These are phyloP conservation scores for Pichia sp. DNA, from an alignment of 1,139 yeast genomes.

Conservation along the genomic window DNA sequence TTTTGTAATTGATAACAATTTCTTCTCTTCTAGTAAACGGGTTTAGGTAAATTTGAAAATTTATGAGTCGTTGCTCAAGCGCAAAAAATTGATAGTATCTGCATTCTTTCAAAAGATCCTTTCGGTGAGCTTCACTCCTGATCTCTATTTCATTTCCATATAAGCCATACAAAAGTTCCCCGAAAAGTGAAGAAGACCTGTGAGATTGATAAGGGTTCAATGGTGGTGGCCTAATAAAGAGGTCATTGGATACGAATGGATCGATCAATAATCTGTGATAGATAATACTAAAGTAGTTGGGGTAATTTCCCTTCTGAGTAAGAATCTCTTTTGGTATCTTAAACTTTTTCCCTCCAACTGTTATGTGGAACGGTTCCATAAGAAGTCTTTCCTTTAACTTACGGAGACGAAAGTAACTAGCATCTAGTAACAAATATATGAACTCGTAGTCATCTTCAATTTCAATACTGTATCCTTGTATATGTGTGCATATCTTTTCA, in stretches of 20 bases:
- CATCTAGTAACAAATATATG: conserved; percentile 62
- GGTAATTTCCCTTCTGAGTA: conserved; percentile 58
- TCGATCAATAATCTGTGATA: conserved; percentile 48
- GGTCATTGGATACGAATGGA: conserved; percentile 38
- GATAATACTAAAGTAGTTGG: conserved; percentile 70
- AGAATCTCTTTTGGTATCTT: conserved; percentile 55
- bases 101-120: conserved; percentile 60
- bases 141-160: conserved; percentile 51
- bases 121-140: conserved; percentile 50
- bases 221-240: conserved; percentile 75
- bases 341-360: conserved; percentile 59
- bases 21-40: conserved; percentile 51
- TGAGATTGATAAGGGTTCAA: conserved; percentile 51
- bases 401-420: conserved; percentile 64
- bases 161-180: conserved; percentile 51
- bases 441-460: conserved; percentile 57
- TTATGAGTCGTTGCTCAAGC: conserved; percentile 66
- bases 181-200: conserved; percentile 55
- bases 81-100: conserved; percentile 70
- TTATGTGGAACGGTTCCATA: conserved; percentile 53
- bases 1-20: conserved; percentile 49
- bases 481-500: conserved; percentile 59
- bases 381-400: conserved; percentile 47
- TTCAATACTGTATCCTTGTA: conserved; percentile 71
- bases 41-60: conserved; percentile 46